Evolutionary conservation across 2,329 filamentous ascomycete species (phyloP).

Genomic region (Erysiphe pisi): DNA sequence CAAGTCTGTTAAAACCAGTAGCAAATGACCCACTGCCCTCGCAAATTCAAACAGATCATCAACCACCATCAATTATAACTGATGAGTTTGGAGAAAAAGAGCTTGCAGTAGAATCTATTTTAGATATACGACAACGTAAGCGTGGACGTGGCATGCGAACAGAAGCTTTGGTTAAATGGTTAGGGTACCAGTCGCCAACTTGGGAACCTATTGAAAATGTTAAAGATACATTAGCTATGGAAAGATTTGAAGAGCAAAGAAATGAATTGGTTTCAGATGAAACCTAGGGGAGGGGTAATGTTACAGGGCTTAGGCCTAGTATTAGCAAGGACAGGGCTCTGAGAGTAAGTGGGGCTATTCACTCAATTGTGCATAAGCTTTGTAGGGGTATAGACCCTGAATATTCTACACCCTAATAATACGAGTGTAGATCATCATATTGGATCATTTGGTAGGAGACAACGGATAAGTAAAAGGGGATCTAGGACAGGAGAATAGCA

Average conservation of each 20-base stretch:
- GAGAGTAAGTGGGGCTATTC: background rate
- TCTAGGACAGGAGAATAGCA: no score
- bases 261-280: background rate
- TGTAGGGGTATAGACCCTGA: background rate
- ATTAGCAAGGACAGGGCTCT: background rate
- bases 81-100: no score
- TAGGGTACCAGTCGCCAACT: conserved; percentile 4
- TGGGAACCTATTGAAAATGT: conserved; percentile 8
- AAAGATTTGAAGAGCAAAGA: background rate
- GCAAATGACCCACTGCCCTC: background rate
- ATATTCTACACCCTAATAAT: no score
- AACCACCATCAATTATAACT: background rate
- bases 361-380: background rate
- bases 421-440: no score
- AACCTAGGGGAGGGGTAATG: background rate
- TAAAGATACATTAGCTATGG: background rate
- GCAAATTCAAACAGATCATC: conserved; percentile 6
- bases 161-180: conserved; percentile 21
- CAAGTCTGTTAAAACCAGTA: background rate
- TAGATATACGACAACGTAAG: background rate
- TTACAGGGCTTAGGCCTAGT: background rate
- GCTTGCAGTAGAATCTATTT: conserved; percentile 20
- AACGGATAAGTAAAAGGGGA: no score
- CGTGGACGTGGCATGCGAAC: background rate
- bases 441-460: no score